These are phyloP conservation scores for Alternaria tenuissima DNA, from an alignment of 2,329 filamentous ascomycete species.

Conservation along the genomic window DNA sequence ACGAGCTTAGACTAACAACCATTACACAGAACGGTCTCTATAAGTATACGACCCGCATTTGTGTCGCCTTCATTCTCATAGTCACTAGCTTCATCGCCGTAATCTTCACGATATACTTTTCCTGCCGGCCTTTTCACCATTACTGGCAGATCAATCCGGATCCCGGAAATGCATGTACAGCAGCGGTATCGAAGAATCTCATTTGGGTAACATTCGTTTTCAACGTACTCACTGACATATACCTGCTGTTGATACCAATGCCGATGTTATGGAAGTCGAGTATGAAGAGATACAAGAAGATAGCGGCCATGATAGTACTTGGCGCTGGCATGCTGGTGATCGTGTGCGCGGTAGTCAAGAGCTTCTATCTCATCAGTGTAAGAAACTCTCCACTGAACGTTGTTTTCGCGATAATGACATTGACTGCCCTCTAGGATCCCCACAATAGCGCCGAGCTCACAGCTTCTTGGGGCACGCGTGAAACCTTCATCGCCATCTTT, in stretches of 20 bases:
- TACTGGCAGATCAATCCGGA: constrained; percentile 69
- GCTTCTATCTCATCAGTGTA: constrained; percentile 39
- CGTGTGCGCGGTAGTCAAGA: constrained; percentile 63
- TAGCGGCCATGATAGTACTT: constrained; percentile 63
- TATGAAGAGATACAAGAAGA: constrained; percentile 61
- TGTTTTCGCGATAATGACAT: neutral
- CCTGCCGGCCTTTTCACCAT: constrained; percentile 56
- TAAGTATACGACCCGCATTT: neutral
- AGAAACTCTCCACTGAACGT: accelerated
- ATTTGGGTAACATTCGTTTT: neutral
- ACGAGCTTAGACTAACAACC: neutral
- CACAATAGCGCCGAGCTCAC: constrained; percentile 24
- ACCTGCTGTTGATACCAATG: constrained; percentile 65
- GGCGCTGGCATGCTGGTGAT: constrained; percentile 65
- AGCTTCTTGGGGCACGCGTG: constrained; percentile 56
- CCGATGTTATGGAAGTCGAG: constrained; percentile 64
- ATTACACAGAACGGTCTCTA: neutral
- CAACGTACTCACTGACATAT: constrained; percentile 54
- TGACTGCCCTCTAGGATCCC: neutral
- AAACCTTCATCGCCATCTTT: constrained; percentile 57
- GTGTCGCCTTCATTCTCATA: neutral
- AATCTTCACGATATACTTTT: neutral
- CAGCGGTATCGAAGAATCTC: constrained; percentile 19
- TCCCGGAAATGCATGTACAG: constrained; percentile 53
- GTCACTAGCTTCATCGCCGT: neutral